Base-by-base conservation (phyloP, 108 stramenopile genomes). In the Conticribra weissflogii region DNA sequence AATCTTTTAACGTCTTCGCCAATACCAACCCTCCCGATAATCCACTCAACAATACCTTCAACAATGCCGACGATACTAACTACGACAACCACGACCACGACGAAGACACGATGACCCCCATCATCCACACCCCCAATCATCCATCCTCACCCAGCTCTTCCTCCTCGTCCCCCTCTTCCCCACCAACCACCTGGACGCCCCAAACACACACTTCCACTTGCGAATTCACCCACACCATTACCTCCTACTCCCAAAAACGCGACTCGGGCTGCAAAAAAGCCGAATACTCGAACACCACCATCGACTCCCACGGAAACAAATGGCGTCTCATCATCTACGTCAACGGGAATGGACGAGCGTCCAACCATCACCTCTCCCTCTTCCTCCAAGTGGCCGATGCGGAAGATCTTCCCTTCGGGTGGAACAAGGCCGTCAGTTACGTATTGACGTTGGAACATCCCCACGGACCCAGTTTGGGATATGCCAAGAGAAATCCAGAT, bases 181-280 rank as follows among this genome's bases (percentile, higher is more conserved):
- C 46, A 24, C 51, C 63, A 16, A 41, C 34, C 23, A 16, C 68
- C 2, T 95, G 94, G 94, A 74, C 75, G 41, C 94, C 94, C 23
- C 94, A 95, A 78, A 72, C 75, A 34, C 79, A 78, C 49, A 88
- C 87, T 46, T 85, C 90, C 25, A 91, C 88, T 8, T 92, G 91
- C 67, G 94, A 95, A 84, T 95, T 95, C 85, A 90, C 88, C 17
- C 87, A 92, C 64, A 88, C 73, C 51, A 95, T 95, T 28, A 68
- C 74, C 19, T 78, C 89, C 68, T 95, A 95, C 64, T 75, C 88
- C 30, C 72, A 82, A 50, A 95, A 95, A 66, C 85, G 94, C 4
- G 94, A 95, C 49, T 89, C 88, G 33, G 94, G 94, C 3, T 95
- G 94, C 60, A 95, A 95, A 66, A 95, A 95, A 66, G 94, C 94